Conservation (phyloP, 495 filamentous ascomycete species). For the Xylaria telfairii region DNA sequence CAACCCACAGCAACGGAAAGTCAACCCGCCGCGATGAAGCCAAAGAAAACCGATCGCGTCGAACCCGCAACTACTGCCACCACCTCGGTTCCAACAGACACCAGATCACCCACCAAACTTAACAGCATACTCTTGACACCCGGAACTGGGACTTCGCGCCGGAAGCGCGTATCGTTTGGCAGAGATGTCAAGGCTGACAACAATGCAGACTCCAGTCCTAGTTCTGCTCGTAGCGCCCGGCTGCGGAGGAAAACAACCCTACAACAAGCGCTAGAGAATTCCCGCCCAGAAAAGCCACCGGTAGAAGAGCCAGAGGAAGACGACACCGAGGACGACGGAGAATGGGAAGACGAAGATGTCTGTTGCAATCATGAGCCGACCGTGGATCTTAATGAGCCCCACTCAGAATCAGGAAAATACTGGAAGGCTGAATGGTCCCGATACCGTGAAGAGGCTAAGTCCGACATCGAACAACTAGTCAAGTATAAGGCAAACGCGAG, state of each 20-base stretch:
- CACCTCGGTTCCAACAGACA: constrained; percentile 11
- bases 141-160: constrained; percentile 74
- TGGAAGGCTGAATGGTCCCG: constrained; percentile 92
- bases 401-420: constrained; percentile 85
- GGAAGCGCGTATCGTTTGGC: constrained; percentile 91
- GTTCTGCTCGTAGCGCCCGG: constrained; percentile 28
- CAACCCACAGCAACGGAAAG: constrained; percentile 61
- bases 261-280: constrained; percentile 59
- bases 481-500: constrained; percentile 85
- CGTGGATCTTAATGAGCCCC: constrained; percentile 77
- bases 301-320: constrained; percentile 32
- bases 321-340: constrained; percentile 41
- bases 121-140: constrained; percentile 84
- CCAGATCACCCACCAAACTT: constrained; percentile 52
- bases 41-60: constrained; percentile 20
- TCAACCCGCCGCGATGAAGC: constrained; percentile 12
- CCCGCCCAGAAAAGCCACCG: constrained; percentile 39
- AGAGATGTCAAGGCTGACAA: constrained; percentile 60
- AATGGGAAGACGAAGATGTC: constrained; percentile 52
- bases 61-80: constrained; percentile 14
- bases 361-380: constrained; percentile 65
- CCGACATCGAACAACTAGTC: constrained; percentile 77
- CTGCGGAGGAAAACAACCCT: constrained; percentile 56
- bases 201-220: constrained; percentile 64
- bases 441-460: constrained; percentile 79